A percentile compares a stretch with the other conserved stretches of the same genome.
Conservation (phyloP, 2,329 filamentous ascomycete genomes). For the Botryotinia globosa region DNA sequence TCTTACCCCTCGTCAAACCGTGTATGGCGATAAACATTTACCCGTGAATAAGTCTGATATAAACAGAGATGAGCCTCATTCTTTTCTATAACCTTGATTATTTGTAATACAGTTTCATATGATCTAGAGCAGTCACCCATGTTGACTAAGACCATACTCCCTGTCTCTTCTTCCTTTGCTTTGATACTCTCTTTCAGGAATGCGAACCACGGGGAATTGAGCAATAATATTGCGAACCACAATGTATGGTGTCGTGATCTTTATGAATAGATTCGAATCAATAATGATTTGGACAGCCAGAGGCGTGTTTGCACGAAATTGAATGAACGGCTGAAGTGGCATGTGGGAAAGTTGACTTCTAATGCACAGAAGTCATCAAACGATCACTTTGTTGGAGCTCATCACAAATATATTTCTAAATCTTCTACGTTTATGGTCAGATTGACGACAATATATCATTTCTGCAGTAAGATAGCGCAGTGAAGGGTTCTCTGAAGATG, state of each 20-base stretch:
- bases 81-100: not conserved
- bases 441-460: not conserved
- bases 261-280: not conserved
- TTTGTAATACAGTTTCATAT: not conserved
- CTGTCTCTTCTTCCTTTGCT: no score
- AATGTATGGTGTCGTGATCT: rapidly evolving
- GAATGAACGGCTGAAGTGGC: not conserved
- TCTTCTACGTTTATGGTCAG: not conserved
- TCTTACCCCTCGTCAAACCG: not conserved
- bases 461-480: not conserved
- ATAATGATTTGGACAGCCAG: not conserved
- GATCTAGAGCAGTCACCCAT: not conserved
- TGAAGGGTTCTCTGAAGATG: not conserved
- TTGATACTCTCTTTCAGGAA: rapidly evolving
- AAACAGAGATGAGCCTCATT: not conserved
- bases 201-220: not conserved
- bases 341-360: not conserved
- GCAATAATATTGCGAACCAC: not conserved
- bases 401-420: not conserved
- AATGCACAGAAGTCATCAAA: rapidly evolving
- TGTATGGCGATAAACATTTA: not conserved
- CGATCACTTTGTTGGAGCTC: not conserved
- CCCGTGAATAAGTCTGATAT: not conserved
- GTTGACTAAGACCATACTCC: not conserved
- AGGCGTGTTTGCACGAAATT: not conserved